Conservation (phyloP, 331 rosid genomes). For the Erythrophleum ivorense region DNA sequence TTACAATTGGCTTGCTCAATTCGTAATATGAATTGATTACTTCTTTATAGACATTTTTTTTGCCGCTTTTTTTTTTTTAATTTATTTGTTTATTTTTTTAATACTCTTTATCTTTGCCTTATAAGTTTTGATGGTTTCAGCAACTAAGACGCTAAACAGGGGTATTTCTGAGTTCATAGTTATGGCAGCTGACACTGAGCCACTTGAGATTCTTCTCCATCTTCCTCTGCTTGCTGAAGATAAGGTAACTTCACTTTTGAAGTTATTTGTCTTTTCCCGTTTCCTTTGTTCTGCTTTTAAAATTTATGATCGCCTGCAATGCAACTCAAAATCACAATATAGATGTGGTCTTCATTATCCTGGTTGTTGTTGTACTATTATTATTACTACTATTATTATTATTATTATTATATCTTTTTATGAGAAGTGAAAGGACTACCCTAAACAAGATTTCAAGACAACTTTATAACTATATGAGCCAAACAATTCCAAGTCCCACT, state of each 20-base stretch:
- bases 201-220: constrained; percentile 88
- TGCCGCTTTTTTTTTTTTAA: not conserved
- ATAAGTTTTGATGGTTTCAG: constrained; percentile 42
- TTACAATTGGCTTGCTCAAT: no score
- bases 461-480: no score
- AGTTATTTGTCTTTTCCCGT: not conserved
- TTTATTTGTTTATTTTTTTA: not conserved
- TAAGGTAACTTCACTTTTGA: constrained; percentile 52
- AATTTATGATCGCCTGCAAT: not conserved
- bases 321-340: not conserved
- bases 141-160: constrained; percentile 85
- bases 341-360: not conserved
- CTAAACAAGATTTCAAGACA: no score
- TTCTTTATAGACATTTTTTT: no score
- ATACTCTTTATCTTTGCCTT: not conserved
- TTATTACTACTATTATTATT: no score
- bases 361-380: not conserved
- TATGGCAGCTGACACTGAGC: constrained; percentile 88
- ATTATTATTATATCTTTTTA: no score
- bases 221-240: constrained; percentile 90
- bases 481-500: no score
- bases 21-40: not conserved
- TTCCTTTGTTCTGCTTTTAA: not conserved
- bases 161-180: constrained; percentile 88
- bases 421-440: no score